Conservation (phyloP, 2,329 filamentous ascomycete species). For the Orbilia brochopaga region DNA sequence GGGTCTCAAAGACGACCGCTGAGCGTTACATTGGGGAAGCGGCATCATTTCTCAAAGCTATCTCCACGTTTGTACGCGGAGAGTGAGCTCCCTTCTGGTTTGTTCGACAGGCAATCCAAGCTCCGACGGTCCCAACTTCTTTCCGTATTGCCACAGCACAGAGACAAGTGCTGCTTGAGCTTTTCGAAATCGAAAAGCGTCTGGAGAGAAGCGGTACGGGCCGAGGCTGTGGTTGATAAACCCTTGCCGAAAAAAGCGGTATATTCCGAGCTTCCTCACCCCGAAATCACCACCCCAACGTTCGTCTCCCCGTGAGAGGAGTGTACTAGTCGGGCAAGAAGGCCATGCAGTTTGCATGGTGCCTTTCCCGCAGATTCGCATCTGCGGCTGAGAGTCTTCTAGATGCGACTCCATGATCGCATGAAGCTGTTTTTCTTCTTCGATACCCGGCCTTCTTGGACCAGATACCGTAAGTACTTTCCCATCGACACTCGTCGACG, state of each 20-base stretch:
- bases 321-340: conserved; percentile 25
- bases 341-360: conserved; percentile 17
- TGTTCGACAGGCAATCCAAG: conserved; percentile 42
- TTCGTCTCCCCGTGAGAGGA: background rate
- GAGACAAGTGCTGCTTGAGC: background rate
- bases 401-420: too few relatives aligned
- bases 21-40: background rate
- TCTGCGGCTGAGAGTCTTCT: background rate
- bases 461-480: too few relatives aligned
- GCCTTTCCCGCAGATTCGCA: conserved; percentile 5
- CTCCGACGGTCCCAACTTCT: conserved; percentile 21
- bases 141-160: conserved; percentile 1
- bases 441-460: too few relatives aligned
- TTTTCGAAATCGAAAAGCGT: too few relatives aligned
- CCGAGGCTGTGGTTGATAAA: conserved; percentile 27
- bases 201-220: conserved; percentile 18
- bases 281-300: conserved; percentile 22
- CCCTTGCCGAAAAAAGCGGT: conserved; percentile 25
- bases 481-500: too few relatives aligned
- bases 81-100: conserved; percentile 23
- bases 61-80: background rate
- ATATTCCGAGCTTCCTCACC: conserved; percentile 36
- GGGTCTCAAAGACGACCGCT: background rate
- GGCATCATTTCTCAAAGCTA: conserved; percentile 4
- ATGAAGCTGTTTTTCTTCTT: too few relatives aligned